Evolutionary conservation across 352 stramenopile genomes (phyloP), one percentile per base, ranked within the genome.

Genomic region (Phytophthora sojae): DNA sequence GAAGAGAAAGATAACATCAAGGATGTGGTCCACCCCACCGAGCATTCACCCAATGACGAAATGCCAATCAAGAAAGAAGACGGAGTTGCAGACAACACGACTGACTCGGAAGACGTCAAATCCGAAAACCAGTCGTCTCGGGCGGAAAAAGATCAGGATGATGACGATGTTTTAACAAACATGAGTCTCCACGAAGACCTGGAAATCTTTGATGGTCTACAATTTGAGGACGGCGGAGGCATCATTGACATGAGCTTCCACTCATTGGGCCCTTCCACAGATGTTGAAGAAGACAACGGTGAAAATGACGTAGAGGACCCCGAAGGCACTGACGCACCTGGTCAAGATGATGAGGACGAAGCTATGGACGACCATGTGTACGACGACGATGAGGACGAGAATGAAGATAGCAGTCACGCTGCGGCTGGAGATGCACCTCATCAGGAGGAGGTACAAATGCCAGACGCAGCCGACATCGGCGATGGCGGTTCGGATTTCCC

Each of bases 151-250:
- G 56, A 61, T 17, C 62, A 67, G 17, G 81, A 90, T 60, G 83
- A 93, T 19, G 81, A 92, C 6, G 85, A 91, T 30, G 79, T 79
- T 21, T 73, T 92, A 44, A 94, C 83, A 30, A 94, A 72, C 58
- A 78, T 93, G 69, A 94, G 87, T 64, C 65, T 94, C 42, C 91
- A 88, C 57, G 85, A 89, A 23, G 89, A 96, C 58, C 65, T 96
- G 19, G 86, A 89, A 62, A 90, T 96, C 32, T 96, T 96, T 55
- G 88, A 95, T 44, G 89, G 89, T 4, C 79, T 96, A 53, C 93
- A 96, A 68, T 96, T 96, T 74, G 89, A 95, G 62, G 77, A 84
- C 30, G 88, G 89, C 14, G 88, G 89, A 21, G 89, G 91, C 49
- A 86, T 96, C 35, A 94, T 96, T 64, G 85, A 94, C 69, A 76